Percentiles rank a stretch among this genome's conserved stretches.
These are phyloP conservation scores for Alternaria ethzedia DNA, from an alignment of 2,329 filamentous ascomycete species.

Conservation along the genomic window DNA sequence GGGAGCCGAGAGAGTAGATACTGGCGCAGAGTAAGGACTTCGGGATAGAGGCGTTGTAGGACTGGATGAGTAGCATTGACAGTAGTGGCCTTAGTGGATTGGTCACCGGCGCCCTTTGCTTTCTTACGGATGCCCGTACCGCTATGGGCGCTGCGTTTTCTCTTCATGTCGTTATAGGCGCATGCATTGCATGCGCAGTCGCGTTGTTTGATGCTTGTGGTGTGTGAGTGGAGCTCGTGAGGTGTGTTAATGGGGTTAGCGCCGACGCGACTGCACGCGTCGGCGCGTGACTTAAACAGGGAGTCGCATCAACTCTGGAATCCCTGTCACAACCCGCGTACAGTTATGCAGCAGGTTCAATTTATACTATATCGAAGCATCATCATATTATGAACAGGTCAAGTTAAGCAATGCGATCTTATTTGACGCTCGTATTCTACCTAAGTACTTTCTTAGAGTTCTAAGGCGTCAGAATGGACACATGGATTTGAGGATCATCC, in stretches of 20 bases:
- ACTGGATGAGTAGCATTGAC: conserved; percentile 64
- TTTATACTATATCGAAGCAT: not conserved
- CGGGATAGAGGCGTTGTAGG: conserved; percentile 70
- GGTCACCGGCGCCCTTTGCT: conserved; percentile 27
- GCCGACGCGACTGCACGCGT: conserved; percentile 1
- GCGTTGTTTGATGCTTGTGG: not conserved
- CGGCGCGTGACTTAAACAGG: not conserved
- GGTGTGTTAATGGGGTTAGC: not conserved
- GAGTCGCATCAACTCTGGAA: not conserved
- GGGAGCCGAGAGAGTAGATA: conserved; percentile 73
- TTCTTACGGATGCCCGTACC: conserved; percentile 31
- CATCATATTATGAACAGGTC: not conserved
- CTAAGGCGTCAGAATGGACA: not conserved
- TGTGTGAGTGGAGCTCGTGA: not conserved
- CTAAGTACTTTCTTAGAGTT: not conserved
- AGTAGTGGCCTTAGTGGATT: conserved; percentile 43
- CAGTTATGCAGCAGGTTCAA: not conserved
- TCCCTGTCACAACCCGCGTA: not conserved
- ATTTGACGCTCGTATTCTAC: not conserved
- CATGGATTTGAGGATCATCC: not conserved
- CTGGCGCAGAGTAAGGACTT: conserved; percentile 70
- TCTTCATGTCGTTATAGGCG: conserved; percentile 22
- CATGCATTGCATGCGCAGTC: not conserved
- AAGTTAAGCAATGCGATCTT: not conserved
- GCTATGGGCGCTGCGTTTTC: conserved; percentile 33